phyloP scores from a whole-genome alignment of 306 rosid genomes.

The Dalbergia oliveri region DNA sequence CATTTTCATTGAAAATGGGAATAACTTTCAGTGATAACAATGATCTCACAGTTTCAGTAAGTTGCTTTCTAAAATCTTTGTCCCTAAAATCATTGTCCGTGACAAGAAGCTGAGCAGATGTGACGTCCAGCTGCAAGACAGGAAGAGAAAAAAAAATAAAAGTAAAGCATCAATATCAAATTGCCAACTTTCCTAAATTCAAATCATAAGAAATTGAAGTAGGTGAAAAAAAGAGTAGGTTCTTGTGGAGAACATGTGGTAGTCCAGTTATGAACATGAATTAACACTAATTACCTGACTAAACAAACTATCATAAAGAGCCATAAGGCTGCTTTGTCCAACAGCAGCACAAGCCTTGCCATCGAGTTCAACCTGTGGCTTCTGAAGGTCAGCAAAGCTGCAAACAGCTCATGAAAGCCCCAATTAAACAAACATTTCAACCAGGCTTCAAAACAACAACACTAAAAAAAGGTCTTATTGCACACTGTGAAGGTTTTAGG shows the following conservation, averaged over 20 bases:
- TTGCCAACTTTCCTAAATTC: conserved; percentile 1
- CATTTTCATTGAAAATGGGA: conserved; percentile 95
- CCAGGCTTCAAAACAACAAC: not conserved
- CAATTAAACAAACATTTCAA: conserved; percentile 33
- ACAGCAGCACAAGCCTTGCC: conserved; percentile 99
- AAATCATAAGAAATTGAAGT: conserved; percentile 24
- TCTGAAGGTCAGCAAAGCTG: conserved; percentile 98
- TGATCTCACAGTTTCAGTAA: conserved; percentile 78
- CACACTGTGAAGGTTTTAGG: not conserved
- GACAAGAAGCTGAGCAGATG: conserved; percentile 97
- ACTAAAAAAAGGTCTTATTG: not conserved
- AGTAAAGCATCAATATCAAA: conserved; percentile 7
- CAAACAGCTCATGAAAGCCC: conserved; percentile 36
- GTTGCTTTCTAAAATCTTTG: conserved; percentile 87
- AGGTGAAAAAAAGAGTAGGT: not conserved
- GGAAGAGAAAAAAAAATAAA: conserved; percentile 32
- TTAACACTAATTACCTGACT: conserved; percentile 75
- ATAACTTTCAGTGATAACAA: conserved; percentile 75
- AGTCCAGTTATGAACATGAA: conserved; percentile 9
- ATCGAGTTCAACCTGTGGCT: conserved; percentile 93
- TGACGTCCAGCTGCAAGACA: conserved; percentile 80
- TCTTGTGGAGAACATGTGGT: not conserved
- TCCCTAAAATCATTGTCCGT: conserved; percentile 97
- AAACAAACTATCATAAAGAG: conserved; percentile 87
- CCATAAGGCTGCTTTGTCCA: conserved; percentile 95